Evolutionary conservation across 1,284 basidiomycete species (phyloP).

Genomic region (Boletus semigastroideus): DNA sequence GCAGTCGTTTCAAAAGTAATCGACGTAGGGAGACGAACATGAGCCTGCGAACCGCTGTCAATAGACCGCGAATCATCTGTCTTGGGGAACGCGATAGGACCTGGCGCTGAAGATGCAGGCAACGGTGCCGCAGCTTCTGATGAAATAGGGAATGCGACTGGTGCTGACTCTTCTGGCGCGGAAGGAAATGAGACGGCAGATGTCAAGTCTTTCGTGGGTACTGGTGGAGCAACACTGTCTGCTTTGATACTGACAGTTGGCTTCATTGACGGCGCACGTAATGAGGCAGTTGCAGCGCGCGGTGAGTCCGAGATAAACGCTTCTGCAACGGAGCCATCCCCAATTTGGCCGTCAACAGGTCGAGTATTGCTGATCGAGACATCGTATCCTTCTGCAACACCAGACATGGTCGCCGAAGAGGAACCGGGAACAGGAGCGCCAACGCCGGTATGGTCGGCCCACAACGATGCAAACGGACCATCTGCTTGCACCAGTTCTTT

Average conservation of each 20-base stretch:
- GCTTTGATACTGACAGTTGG: slow-evolving; percentile 22
- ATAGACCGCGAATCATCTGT: slow-evolving; percentile 34
- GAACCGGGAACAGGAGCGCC: slow-evolving; percentile 33
- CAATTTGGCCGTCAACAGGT: slow-evolving; percentile 7
- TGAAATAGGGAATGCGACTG: slow-evolving; percentile 12
- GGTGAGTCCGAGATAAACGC: slow-evolving; percentile 19
- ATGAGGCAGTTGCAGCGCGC: slow-evolving; percentile 13
- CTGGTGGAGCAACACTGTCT: slow-evolving; percentile 28
- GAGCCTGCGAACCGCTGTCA: slow-evolving; percentile 29
- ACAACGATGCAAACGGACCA: slow-evolving; percentile 78
- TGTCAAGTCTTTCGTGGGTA: slow-evolving; percentile 25
- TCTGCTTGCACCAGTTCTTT: slow-evolving; percentile 67
- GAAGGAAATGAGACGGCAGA: not conserved
- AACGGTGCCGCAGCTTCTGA: slow-evolving; percentile 14
- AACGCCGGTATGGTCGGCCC: slow-evolving; percentile 71
- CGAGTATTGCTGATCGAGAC: slow-evolving; percentile 16
- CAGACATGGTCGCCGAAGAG: slow-evolving; percentile 15
- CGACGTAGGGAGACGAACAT: slow-evolving; percentile 28
- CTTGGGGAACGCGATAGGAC: slow-evolving; percentile 45
- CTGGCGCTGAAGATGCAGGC: slow-evolving; percentile 25
- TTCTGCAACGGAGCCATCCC: slow-evolving; percentile 7
- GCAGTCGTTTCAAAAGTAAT: slow-evolving; percentile 51
- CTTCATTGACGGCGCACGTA: slow-evolving; percentile 26
- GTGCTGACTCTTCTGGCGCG: slow-evolving; percentile 8
- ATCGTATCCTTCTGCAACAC: slow-evolving; percentile 28